Evolutionary conservation across 352 stramenopile genomes (phyloP).

Genomic region (Ochromonadaceae sp.): DNA sequence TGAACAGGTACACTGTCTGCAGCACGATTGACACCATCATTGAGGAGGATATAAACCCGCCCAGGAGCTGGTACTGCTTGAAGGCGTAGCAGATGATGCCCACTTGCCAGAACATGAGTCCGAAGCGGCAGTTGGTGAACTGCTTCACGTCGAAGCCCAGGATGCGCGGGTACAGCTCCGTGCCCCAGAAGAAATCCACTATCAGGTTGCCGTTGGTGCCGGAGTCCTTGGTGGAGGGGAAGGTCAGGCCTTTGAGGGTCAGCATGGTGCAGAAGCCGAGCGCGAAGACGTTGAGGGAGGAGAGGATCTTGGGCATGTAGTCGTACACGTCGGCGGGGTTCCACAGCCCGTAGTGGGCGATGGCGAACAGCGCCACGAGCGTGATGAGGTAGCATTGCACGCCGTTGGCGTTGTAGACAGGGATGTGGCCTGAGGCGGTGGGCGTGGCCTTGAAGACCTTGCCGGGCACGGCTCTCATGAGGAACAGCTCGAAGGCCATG

Average conservation of each 20-base stretch:
- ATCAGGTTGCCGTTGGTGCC: conserved; percentile 70
- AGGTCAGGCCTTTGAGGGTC: conserved; percentile 69
- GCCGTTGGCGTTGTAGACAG: conserved; percentile 77
- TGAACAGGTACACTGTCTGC: conserved; percentile 63
- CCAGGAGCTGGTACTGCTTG: conserved; percentile 55
- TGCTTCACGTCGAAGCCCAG: conserved; percentile 87
- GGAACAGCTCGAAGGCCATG: conserved; percentile 63
- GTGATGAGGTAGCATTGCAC: conserved; percentile 71
- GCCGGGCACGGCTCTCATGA: conserved; percentile 69
- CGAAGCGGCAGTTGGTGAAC: conserved; percentile 90
- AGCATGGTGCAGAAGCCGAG: conserved; percentile 74
- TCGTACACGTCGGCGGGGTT: conserved; percentile 62
- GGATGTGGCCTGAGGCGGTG: conserved; percentile 62
- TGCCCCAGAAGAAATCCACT: conserved; percentile 93
- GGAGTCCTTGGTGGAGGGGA: conserved; percentile 66
- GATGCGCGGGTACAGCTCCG: conserved; percentile 85
- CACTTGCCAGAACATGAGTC: conserved; percentile 91
- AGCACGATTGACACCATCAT: conserved; percentile 38
- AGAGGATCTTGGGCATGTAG: conserved; percentile 59
- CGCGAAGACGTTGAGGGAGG: conserved; percentile 82
- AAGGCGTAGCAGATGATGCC: conserved; percentile 70
- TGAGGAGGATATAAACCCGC: conserved; percentile 57
- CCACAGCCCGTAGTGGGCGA: conserved; percentile 41
- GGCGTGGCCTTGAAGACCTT: conserved; percentile 59
- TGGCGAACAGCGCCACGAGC: conserved; percentile 36